These are phyloP conservation scores for Tetramitus jugosus DNA, from an alignment of 208 protist genomes.

Conservation along the genomic window DNA sequence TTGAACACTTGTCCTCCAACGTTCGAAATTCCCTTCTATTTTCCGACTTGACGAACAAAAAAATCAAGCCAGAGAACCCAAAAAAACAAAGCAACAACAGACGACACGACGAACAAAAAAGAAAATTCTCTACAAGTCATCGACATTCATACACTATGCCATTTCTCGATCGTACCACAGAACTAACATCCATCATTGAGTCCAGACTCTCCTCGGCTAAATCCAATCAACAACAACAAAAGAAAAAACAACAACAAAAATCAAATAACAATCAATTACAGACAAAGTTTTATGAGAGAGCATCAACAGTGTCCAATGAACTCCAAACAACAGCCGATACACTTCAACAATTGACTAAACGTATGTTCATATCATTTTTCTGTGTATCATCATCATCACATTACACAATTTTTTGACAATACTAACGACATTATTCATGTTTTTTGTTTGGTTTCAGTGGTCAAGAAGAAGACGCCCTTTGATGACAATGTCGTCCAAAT, in stretches of 20 bases:
- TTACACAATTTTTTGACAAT: neutral
- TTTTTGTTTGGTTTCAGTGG: too few species aligned
- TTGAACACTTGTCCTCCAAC: too few species aligned
- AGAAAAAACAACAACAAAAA: neutral
- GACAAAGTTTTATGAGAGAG: neutral
- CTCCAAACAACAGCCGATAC: constrained; percentile 2
- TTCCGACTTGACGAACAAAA: too few species aligned
- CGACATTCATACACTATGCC: neutral
- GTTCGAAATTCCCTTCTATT: too few species aligned
- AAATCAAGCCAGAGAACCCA: too few species aligned
- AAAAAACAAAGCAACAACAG: too few species aligned
- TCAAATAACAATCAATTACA: neutral
- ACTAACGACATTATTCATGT: too few species aligned
- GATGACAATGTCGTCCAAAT: neutral
- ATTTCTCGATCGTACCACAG: neutral
- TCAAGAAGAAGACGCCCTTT: constrained; percentile 10
- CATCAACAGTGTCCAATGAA: neutral
- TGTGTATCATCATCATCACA: neutral
- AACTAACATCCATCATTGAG: neutral
- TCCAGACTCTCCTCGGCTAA: neutral
- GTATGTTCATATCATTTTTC: too few species aligned
- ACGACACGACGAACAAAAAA: too few species aligned
- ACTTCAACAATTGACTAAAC: constrained; percentile 7
- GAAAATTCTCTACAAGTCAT: too few species aligned
- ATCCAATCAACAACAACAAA: neutral